phyloP scores from a whole-genome alignment of 2,329 filamentous ascomycete species.

The Neopestalotiopsis clavispora region DNA sequence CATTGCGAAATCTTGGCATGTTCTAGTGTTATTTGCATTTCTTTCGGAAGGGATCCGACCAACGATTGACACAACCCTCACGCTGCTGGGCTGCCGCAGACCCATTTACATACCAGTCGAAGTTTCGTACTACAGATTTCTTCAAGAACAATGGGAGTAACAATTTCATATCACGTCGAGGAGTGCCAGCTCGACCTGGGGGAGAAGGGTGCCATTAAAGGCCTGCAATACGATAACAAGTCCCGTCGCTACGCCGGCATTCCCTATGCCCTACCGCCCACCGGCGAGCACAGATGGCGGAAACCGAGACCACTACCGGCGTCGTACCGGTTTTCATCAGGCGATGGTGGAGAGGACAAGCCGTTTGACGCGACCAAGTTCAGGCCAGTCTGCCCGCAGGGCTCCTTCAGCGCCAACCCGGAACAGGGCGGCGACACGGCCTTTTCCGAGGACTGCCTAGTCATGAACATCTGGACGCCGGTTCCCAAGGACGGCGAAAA shows the following conservation, averaged over 20 bases:
- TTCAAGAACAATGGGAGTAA: too few species aligned
- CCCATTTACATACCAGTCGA: too few species aligned
- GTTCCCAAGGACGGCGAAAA: constrained; percentile 11
- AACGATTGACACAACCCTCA: neutral
- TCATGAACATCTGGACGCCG: constrained; percentile 31
- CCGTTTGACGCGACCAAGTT: constrained; percentile 30
- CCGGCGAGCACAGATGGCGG: constrained; percentile 27
- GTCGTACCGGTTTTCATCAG: constrained; percentile 33
- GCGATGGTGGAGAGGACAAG: constrained; percentile 24
- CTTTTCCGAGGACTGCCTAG: constrained; percentile 32
- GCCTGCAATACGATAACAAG: constrained; percentile 41
- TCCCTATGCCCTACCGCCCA: constrained; percentile 31
- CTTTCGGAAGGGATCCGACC: neutral
- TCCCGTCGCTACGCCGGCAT: constrained; percentile 37
- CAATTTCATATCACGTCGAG: constrained; percentile 31
- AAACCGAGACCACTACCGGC: constrained; percentile 35
- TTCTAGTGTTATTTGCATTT: neutral
- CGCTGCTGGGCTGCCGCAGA: neutral
- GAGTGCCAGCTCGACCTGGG: constrained; percentile 31
- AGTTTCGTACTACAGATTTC: too few species aligned
- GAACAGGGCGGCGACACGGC: constrained; percentile 24
- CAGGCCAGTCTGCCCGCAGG: constrained; percentile 44
- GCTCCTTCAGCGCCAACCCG: constrained; percentile 33
- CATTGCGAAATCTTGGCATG: neutral
- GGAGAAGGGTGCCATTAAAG: constrained; percentile 34